These are phyloP conservation scores for Chlorella sorokiniana DNA, from an alignment of 139 green algal species.

Conservation along the genomic window DNA sequence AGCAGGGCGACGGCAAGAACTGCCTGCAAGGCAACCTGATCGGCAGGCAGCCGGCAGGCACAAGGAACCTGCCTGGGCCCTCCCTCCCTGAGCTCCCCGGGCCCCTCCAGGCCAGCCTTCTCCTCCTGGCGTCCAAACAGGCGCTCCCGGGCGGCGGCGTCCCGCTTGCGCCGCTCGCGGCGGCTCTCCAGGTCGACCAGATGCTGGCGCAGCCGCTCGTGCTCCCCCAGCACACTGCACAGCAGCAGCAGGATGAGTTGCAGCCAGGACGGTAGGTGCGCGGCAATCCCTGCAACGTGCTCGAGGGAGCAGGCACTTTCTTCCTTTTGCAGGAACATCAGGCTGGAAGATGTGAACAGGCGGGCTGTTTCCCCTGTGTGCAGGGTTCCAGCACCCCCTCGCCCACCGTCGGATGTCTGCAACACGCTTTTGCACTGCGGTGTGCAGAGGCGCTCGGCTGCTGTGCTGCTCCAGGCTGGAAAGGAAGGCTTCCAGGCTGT, in stretches of 20 bases:
- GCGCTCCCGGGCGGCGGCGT: not conserved
- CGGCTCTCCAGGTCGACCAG: not conserved
- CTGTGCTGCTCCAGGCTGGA: not conserved
- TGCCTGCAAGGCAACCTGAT: not conserved
- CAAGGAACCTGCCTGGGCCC: not conserved
- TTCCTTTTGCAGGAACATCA: too few relatives aligned
- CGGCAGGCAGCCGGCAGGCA: not conserved
- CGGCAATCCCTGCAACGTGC: not conserved
- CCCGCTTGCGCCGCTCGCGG: not conserved
- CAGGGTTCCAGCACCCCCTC: too few relatives aligned
- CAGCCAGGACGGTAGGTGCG: not conserved
- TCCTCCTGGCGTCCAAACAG: not conserved
- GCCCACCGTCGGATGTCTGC: not conserved
- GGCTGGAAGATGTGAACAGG: too few relatives aligned
- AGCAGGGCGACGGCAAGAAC: not conserved
- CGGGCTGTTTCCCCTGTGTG: too few relatives aligned
- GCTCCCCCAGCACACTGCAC: not conserved
- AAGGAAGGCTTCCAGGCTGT: not conserved
- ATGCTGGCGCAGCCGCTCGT: not conserved
- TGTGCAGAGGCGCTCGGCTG: not conserved
- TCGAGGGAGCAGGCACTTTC: too few relatives aligned
- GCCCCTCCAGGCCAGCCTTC: not conserved
- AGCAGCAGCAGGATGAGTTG: not conserved
- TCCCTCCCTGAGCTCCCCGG: not conserved
- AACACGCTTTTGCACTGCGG: not conserved